Percentiles rank a stretch among this genome's conserved stretches.
phyloP scores from a whole-genome alignment of 2,329 filamentous ascomycete genomes.

The Hymenoscyphus repandus region DNA sequence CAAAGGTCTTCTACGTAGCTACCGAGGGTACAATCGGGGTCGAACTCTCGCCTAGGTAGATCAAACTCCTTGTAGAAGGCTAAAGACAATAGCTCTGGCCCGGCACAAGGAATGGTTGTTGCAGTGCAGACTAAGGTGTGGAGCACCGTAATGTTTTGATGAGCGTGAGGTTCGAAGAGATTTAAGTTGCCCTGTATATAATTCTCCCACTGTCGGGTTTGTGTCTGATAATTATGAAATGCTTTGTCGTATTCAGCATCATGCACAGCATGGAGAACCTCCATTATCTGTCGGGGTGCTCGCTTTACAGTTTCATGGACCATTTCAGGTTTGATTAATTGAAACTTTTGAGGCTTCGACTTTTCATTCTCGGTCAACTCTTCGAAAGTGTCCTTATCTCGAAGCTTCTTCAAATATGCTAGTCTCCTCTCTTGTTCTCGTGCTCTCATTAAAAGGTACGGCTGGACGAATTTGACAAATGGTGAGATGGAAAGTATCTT shows the following conservation, averaged over 20 bases:
- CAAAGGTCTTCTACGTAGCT: conserved; percentile 94
- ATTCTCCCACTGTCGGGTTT: conserved; percentile 93
- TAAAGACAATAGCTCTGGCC: conserved; percentile 83
- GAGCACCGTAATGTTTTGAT: conserved; percentile 92
- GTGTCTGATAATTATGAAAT: conserved; percentile 86
- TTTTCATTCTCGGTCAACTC: conserved; percentile 55
- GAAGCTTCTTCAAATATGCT: conserved; percentile 73
- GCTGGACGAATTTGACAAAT: conserved; percentile 91
- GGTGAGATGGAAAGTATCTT: conserved; percentile 92
- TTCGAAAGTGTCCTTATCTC: conserved; percentile 66
- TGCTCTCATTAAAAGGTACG: conserved; percentile 86
- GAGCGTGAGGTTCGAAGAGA: conserved; percentile 89
- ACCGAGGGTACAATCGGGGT: conserved; percentile 87
- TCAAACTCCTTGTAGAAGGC: conserved; percentile 92
- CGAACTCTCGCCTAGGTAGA: conserved; percentile 51
- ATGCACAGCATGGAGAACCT: conserved; percentile 90
- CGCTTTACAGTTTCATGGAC: conserved; percentile 77
- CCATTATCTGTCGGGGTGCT: conserved; percentile 80
- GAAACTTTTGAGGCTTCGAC: conserved; percentile 65
- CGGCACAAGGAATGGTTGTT: conserved; percentile 88
- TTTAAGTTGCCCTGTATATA: conserved; percentile 85
- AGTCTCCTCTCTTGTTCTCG: conserved; percentile 85
- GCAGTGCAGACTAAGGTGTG: conserved; percentile 92
- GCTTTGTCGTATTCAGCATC: conserved; percentile 97
- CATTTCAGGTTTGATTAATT: conserved; percentile 93